Evolutionary conservation across 1,139 yeast species (phyloP).

Genomic region (Debaryomyces singareniensis): DNA sequence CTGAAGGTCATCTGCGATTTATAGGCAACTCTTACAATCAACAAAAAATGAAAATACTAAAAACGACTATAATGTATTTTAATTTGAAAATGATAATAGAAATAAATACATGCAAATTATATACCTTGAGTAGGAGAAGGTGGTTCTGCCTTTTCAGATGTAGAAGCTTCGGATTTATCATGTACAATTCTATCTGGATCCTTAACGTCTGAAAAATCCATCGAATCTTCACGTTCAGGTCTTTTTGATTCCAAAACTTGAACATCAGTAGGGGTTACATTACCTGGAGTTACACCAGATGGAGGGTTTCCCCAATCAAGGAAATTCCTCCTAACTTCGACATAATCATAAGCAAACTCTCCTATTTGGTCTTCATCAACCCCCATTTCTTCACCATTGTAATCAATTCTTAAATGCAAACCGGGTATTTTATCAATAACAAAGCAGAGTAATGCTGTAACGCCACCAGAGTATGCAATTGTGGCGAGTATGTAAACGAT

Average conservation of each 20-base stretch:
- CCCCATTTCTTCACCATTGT: constrained; percentile 82
- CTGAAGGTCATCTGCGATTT: no score
- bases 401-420: constrained; percentile 69
- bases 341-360: constrained; percentile 96
- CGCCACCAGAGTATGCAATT: constrained; percentile 67
- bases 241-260: no score
- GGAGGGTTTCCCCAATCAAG: constrained; percentile 48
- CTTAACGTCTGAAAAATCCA: no score
- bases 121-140: no score
- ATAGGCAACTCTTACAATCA: no score
- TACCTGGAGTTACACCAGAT: no score
- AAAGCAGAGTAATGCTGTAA: constrained; percentile 72
- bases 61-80: no score
- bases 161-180: no score
- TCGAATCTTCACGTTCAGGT: background rate
- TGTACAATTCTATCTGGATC: no score
- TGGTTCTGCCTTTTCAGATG: no score
- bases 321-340: constrained; percentile 92
- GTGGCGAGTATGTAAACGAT: constrained; percentile 75
- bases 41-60: no score
- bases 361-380: constrained; percentile 97
- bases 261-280: background rate
- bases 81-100: background rate
- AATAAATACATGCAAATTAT: no score
- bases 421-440: constrained; percentile 78